A percentile compares a stretch with the other conserved stretches of the same genome.
These are phyloP conservation scores for Alternaria panax DNA, from an alignment of 2,329 filamentous ascomycete genomes.

Conservation along the genomic window DNA sequence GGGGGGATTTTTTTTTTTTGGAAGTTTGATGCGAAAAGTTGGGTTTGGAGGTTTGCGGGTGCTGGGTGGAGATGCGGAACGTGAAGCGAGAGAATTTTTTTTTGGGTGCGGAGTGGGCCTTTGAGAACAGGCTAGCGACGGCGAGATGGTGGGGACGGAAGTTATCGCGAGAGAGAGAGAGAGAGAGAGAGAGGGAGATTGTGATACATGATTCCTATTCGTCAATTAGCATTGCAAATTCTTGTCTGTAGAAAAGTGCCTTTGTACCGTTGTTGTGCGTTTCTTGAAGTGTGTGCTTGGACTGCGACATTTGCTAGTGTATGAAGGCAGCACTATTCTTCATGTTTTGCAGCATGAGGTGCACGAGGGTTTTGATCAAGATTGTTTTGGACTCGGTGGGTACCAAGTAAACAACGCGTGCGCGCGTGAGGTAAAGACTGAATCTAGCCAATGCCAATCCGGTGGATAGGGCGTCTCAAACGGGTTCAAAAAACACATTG, in stretches of 20 bases:
- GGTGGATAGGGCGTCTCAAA: background rate
- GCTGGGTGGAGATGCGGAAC: background rate
- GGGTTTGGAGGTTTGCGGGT: too few relatives aligned
- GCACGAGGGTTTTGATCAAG: background rate
- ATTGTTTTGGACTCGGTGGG: background rate
- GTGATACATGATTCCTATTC: too few relatives aligned
- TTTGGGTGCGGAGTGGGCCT: background rate
- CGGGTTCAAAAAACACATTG: background rate
- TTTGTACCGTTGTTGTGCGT: too few relatives aligned
- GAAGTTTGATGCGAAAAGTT: background rate
- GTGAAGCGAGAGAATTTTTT: background rate
- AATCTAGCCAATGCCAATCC: background rate
- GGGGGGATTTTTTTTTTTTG: too few relatives aligned
- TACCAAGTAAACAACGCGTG: background rate
- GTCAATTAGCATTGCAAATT: too few relatives aligned
- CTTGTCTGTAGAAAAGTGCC: too few relatives aligned
- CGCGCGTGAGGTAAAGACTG: background rate
- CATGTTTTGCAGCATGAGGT: background rate
- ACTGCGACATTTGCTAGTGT: background rate
- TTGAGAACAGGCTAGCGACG: too few relatives aligned
- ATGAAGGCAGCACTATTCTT: background rate
- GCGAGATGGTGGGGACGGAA: background rate
- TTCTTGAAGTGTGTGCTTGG: background rate
- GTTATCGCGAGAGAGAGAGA: too few relatives aligned
- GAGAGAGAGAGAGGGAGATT: too few relatives aligned